Conservation (phyloP, 2,329 filamentous ascomycete species). For the Fusarium xylarioides region DNA sequence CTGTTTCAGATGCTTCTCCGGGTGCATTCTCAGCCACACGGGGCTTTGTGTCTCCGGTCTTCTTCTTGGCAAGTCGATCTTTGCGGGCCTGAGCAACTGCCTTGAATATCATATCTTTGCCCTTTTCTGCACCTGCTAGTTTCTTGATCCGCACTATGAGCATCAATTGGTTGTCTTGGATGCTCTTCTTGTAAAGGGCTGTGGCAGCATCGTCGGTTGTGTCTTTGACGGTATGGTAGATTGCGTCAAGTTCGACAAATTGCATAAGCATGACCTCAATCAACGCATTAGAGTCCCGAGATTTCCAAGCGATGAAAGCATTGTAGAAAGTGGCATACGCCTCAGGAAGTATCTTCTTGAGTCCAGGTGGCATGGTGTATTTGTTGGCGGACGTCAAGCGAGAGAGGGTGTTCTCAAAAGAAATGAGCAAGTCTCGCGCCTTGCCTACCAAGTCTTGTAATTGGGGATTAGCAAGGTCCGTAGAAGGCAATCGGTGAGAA, state of each 20-base stretch:
- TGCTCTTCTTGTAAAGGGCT: slow-evolving; percentile 80
- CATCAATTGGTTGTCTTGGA: slow-evolving; percentile 82
- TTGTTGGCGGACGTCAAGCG: slow-evolving; percentile 72
- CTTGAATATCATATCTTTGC: slow-evolving; percentile 76
- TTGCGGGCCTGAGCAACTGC: slow-evolving; percentile 78
- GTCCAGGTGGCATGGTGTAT: slow-evolving; percentile 70
- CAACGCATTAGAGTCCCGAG: slow-evolving; percentile 78
- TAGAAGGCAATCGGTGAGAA: slow-evolving; percentile 47
- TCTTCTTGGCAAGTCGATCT: slow-evolving; percentile 70
- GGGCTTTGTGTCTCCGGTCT: slow-evolving; percentile 75
- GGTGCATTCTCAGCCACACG: slow-evolving; percentile 65
- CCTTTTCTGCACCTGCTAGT: slow-evolving; percentile 75
- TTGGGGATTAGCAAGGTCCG: slow-evolving; percentile 68
- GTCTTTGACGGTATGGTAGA: slow-evolving; percentile 84
- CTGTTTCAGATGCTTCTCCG: slow-evolving; percentile 50
- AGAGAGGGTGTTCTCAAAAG: slow-evolving; percentile 78
- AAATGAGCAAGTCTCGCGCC: slow-evolving; percentile 78
- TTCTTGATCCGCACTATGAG: slow-evolving; percentile 82
- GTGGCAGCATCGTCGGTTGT: slow-evolving; percentile 77
- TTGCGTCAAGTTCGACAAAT: slow-evolving; percentile 84
- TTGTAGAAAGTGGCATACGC: slow-evolving; percentile 79
- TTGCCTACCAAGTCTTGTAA: slow-evolving; percentile 79
- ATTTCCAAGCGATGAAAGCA: slow-evolving; percentile 85
- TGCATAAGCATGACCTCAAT: slow-evolving; percentile 88
- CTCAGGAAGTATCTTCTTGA: slow-evolving; percentile 71